A percentile compares a stretch with the other conserved stretches of the same genome.
phyloP scores from a whole-genome alignment of 2,329 filamentous ascomycete species.

The Ophiostoma piceae region DNA sequence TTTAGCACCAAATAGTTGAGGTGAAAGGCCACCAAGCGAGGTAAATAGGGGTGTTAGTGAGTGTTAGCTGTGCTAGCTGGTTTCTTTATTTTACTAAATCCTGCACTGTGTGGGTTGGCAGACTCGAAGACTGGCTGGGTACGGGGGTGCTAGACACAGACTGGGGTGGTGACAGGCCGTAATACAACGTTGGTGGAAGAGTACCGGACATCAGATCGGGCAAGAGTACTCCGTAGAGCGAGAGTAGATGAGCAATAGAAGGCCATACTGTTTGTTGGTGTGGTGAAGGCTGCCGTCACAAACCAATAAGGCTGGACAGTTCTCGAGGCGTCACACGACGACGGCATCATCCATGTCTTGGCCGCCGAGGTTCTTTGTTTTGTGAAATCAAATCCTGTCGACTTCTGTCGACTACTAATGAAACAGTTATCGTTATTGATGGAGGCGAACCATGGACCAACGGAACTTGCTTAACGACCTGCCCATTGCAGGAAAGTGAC shows the following conservation, averaged over 20 bases:
- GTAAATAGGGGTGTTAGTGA: not conserved
- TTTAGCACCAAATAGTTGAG: not conserved
- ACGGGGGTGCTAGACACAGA: not conserved
- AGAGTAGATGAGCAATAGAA: not conserved
- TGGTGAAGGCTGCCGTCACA: not conserved
- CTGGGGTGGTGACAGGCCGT: not conserved
- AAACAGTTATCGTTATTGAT: not conserved
- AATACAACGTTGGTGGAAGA: not conserved
- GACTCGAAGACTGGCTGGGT: not conserved
- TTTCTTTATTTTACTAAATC: not conserved
- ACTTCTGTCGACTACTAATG: not conserved
- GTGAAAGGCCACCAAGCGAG: not conserved
- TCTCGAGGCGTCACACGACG: not conserved
- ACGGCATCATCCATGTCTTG: not conserved
- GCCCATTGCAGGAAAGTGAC: not conserved
- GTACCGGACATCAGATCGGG: not conserved
- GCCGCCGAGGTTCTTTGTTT: not conserved
- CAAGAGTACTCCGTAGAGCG: not conserved
- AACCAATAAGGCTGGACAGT: not conserved
- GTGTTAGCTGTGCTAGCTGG: not conserved
- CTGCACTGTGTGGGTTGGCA: constrained; percentile 1
- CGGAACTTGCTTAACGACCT: not conserved
- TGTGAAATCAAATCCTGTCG: not conserved
- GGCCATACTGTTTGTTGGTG: too few species aligned
- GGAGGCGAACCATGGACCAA: not conserved